Conservation (phyloP, 371 early-diverging fungal genomes). For the Synchytrium microbalum region DNA sequence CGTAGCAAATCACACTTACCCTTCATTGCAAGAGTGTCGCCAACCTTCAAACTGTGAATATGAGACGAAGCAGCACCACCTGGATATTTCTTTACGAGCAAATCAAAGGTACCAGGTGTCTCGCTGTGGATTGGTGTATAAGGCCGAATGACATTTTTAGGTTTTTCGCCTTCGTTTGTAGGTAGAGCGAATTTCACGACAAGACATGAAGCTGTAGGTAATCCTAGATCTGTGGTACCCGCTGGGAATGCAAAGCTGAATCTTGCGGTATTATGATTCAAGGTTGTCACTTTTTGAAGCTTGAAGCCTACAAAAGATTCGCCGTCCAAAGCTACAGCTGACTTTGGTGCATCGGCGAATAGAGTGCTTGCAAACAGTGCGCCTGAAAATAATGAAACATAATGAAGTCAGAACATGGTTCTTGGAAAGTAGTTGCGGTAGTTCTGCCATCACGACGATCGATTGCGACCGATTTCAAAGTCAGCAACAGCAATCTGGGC, state of each 20-base stretch:
- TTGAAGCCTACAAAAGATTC: background rate
- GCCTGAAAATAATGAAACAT: too few relatives aligned
- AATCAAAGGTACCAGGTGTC: slow-evolving; percentile 31
- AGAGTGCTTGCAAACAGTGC: too few relatives aligned
- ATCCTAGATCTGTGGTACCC: background rate
- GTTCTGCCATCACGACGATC: too few relatives aligned
- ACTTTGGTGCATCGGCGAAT: background rate
- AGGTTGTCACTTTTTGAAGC: background rate
- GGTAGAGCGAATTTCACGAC: background rate
- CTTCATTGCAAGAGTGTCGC: slow-evolving; percentile 42
- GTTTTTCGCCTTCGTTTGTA: background rate
- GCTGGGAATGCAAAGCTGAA: background rate
- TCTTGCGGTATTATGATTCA: background rate
- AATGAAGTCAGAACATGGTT: too few relatives aligned
- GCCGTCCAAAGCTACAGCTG: background rate
- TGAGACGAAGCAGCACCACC: slow-evolving; percentile 47
- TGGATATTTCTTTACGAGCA: slow-evolving; percentile 53
- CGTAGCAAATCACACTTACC: slow-evolving; percentile 49
- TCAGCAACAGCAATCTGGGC: too few relatives aligned
- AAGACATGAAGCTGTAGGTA: background rate
- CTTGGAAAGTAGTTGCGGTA: too few relatives aligned
- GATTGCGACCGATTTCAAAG: too few relatives aligned
- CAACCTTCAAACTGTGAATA: slow-evolving; percentile 38
- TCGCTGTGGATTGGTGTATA: background rate
- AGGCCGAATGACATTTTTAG: background rate